Percentiles rank a stretch among this genome's conserved stretches.
Evolutionary conservation across 441 rosid species (phyloP).

Genomic region (Bruguiera hainesii): DNA sequence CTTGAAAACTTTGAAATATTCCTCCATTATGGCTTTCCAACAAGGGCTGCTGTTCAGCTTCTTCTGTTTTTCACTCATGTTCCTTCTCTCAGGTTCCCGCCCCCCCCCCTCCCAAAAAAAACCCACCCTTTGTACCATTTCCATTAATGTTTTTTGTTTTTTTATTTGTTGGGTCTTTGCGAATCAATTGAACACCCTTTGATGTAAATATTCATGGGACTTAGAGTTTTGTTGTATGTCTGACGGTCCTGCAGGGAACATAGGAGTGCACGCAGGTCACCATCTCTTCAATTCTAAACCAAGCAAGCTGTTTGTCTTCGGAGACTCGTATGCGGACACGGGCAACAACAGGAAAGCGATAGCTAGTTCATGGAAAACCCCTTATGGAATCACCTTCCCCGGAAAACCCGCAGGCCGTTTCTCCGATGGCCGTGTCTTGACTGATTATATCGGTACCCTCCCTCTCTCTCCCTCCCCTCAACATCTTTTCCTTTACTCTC

Average conservation of each 20-base stretch:
- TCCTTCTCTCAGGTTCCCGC: constrained; percentile 33
- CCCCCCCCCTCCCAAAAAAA: not conserved
- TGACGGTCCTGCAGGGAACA: constrained; percentile 4
- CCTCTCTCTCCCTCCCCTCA: not conserved
- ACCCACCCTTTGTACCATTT: not conserved
- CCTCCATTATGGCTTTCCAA: constrained; percentile 18
- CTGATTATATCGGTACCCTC: constrained; percentile 49
- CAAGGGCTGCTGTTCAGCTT: constrained; percentile 11
- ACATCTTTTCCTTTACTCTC: not conserved
- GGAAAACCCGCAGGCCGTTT: constrained; percentile 65
- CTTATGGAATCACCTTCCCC: constrained; percentile 67
- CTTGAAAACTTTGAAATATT: not conserved
- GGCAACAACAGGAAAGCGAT: constrained; percentile 38
- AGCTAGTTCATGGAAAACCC: constrained; percentile 44
- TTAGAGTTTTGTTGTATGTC: not conserved
- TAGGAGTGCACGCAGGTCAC: constrained; percentile 11
- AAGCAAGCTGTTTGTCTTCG: constrained; percentile 56
- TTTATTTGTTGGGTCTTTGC: too few species aligned
- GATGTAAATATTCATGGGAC: not conserved
- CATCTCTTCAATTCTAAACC: constrained; percentile 28
- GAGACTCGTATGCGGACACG: constrained; percentile 68
- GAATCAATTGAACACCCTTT: not conserved
- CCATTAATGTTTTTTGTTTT: not conserved
- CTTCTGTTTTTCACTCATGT: constrained; percentile 18
- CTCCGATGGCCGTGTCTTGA: constrained; percentile 60